These are phyloP conservation scores for Saccharomycodes ludwigii DNA, from an alignment of 805 yeast species.

Conservation along the genomic window DNA sequence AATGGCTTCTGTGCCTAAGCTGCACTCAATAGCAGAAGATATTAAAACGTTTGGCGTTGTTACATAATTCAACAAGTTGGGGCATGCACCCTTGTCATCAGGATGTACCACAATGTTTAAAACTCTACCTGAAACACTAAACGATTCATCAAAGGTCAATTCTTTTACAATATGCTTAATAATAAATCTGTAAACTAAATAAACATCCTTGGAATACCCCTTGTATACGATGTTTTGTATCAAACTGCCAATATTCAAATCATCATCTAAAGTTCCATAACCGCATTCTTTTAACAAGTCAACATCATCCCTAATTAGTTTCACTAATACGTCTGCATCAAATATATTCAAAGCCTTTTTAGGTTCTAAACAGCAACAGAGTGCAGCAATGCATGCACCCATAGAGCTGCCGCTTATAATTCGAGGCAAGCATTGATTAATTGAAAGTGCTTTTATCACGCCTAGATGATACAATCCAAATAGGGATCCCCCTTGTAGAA, in stretches of 20 bases:
- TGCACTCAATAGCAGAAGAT: conserved; percentile 82
- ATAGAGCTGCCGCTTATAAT: conserved; percentile 87
- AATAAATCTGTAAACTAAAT: conserved; percentile 68
- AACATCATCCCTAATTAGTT: conserved; percentile 41
- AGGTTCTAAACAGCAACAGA: conserved; percentile 63
- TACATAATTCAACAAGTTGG: conserved; percentile 70
- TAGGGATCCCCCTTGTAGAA: conserved; percentile 88
- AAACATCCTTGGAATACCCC: conserved; percentile 80
- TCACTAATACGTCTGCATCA: conserved; percentile 51
- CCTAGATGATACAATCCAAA: conserved; percentile 94
- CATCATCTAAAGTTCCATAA: conserved; percentile 15
- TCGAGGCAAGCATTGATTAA: conserved; percentile 64
- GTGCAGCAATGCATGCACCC: conserved; percentile 86
- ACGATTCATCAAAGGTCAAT: conserved; percentile 89
- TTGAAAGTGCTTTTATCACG: conserved; percentile 72
- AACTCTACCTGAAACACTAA: conserved; percentile 61
- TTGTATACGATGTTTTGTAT: conserved; percentile 64
- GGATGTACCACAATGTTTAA: conserved; percentile 82
- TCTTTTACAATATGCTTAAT: conserved; percentile 57
- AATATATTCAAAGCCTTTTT: too few species aligned
- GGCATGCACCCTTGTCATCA: conserved; percentile 42
- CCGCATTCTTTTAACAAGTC: conserved; percentile 42
- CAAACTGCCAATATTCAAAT: conserved; percentile 41
- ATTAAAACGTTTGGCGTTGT: conserved; percentile 89
- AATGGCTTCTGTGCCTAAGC: conserved; percentile 61